Conservation (phyloP, 352 stramenopile species). For the Phytophthora ramorum region DNA sequence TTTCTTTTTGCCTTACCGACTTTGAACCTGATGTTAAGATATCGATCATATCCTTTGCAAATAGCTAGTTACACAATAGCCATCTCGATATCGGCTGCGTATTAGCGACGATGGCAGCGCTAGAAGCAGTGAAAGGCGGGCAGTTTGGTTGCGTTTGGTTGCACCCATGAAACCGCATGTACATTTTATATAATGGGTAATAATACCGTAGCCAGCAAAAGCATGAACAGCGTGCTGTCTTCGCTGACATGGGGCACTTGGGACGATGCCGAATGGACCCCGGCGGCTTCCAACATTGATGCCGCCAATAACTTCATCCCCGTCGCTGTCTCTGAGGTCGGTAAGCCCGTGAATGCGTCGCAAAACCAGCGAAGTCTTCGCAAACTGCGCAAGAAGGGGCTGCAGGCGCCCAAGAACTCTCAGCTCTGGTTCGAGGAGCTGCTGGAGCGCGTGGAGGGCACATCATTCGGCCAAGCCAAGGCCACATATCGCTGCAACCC, state of each 20-base stretch:
- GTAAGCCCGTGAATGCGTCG: not conserved
- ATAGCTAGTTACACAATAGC: not conserved
- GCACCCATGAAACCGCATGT: slow-evolving; percentile 2
- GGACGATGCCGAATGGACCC: slow-evolving; percentile 50
- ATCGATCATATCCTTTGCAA: not conserved
- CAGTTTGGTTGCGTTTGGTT: not conserved
- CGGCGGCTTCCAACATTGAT: not conserved
- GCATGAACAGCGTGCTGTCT: slow-evolving; percentile 80
- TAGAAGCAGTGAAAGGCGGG: no score
- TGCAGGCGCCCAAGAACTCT: slow-evolving; percentile 53
- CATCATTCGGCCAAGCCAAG: slow-evolving; percentile 39
- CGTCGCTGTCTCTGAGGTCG: not conserved
- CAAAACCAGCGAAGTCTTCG: slow-evolving; percentile 46
- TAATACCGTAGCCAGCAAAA: slow-evolving; percentile 6
- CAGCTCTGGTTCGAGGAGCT: slow-evolving; percentile 82
- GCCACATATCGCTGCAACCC: slow-evolving; percentile 69
- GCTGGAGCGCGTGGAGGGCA: slow-evolving; percentile 58
- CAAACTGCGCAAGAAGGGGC: slow-evolving; percentile 59
- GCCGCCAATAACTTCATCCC: not conserved
- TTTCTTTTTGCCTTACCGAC: not conserved
- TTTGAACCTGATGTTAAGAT: not conserved
- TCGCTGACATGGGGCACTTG: slow-evolving; percentile 79
- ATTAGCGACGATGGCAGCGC: no score
- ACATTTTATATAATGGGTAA: not conserved
- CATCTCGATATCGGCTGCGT: not conserved